Base-by-base conservation (phyloP, 2,329 filamentous ascomycete genomes). In the Aspergillus candidus region DNA sequence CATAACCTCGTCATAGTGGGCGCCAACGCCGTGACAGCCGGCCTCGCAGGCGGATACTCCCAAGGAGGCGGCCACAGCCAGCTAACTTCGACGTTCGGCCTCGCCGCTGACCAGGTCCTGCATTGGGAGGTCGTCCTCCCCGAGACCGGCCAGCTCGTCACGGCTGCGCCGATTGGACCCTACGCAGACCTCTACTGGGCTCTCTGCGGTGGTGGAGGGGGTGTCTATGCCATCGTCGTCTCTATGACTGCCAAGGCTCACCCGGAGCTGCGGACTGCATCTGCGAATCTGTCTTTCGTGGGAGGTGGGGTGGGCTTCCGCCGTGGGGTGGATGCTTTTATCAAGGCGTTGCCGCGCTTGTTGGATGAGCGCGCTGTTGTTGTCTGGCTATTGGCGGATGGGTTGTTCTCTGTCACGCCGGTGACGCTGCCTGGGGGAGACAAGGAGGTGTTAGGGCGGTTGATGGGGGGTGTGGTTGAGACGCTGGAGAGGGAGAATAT, bases 41-140 rank as follows among this genome's bases (percentile, higher is more conserved):
- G 78, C 4, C 51, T 78, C 5, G 73, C 75, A 1, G 80, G 80
- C 18, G 80, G 79, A 1, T 83, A 75, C 51, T 73, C 70, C 3
- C 76, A 79, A 55, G 76, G 75, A 10, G 78, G 75, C 31, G 78
- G 78, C 0, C 76, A 81, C 56, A 73, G 70, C 8, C 74, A 74
- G 2, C 54, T 81, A 39, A 72, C 70, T 6, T 67, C 67, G 41
- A 55, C 72, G 17, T 74, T 73, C 49, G 69, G 78, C 48, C 69
- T 78, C 55, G 75, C 65, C 39, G 66, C 73, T 3, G 75, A 78
- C 55, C 69, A 76, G 51, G 65, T 75, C 7, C 60, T 78, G n/a
- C 61, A 68, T 40, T 62, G 72, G 44, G 66, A 77, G 46, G 65
- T 78, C 7, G 68, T 79, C 5, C 69, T 69, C 4, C 65, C 72